Conservation (phyloP, 208 protist species). For the Herpetomonas samuelpessoai region DNA sequence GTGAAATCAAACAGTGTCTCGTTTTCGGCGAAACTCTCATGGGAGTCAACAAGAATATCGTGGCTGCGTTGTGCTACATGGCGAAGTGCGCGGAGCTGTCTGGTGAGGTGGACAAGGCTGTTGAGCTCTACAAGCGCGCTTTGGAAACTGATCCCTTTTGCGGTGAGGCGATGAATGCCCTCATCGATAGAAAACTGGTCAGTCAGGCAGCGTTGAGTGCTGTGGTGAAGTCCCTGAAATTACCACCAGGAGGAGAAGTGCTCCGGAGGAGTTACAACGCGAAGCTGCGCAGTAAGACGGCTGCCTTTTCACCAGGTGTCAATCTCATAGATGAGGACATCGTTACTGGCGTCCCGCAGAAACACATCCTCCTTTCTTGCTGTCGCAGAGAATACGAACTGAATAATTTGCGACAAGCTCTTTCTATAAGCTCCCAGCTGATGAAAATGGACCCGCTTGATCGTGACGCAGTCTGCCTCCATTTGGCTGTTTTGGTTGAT, state of each 20-base stretch:
- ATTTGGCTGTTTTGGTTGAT: constrained; percentile 76
- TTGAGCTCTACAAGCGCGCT: constrained; percentile 55
- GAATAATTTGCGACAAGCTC: constrained; percentile 73
- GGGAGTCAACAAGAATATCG: constrained; percentile 20
- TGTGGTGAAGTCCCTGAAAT: constrained; percentile 52
- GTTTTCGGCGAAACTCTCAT: constrained; percentile 32
- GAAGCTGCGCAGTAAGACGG: too few relatives aligned
- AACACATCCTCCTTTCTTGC: too few relatives aligned
- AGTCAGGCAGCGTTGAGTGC: constrained; percentile 30
- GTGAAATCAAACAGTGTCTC: constrained; percentile 52
- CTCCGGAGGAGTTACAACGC: too few relatives aligned
- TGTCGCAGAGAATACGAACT: constrained; percentile 45
- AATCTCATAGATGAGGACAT: too few relatives aligned
- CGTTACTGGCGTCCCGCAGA: too few relatives aligned
- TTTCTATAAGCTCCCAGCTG: constrained; percentile 57
- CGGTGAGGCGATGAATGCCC: constrained; percentile 57
- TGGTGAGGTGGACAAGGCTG: constrained; percentile 52
- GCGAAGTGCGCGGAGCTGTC: constrained; percentile 73
- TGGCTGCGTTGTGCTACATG: constrained; percentile 66
- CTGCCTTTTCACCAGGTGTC: too few relatives aligned
- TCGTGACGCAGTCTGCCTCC: constrained; percentile 63
- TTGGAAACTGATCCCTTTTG: constrained; percentile 73
- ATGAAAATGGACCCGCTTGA: constrained; percentile 56
- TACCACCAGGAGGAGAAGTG: too few relatives aligned
- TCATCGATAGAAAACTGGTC: constrained; percentile 65